Percentiles rank a stretch among this genome's conserved stretches.
Evolutionary conservation across 2,329 filamentous ascomycete species (phyloP).

Genomic region (Mycogone perniciosa): DNA sequence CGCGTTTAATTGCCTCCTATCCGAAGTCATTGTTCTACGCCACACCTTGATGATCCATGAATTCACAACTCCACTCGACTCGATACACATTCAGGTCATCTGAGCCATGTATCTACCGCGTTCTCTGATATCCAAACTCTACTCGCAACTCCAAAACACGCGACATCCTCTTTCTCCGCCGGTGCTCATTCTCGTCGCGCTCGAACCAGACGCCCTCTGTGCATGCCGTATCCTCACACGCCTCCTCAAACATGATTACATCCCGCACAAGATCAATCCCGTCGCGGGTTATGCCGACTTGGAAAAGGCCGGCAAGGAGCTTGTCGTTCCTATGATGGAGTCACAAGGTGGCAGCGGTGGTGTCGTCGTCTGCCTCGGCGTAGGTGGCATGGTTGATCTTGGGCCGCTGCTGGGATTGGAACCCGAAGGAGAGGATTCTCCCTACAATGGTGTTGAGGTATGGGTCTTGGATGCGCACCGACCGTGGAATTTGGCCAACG

Average conservation of each 20-base stretch:
- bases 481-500: constrained; percentile 91
- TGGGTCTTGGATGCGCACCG: constrained; percentile 90
- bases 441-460: constrained; percentile 80
- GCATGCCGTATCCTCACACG: constrained; percentile 89
- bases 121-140: constrained; percentile 80
- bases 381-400: constrained; percentile 86
- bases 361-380: constrained; percentile 84
- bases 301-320: constrained; percentile 67
- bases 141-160: constrained; percentile 78
- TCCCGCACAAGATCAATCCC: constrained; percentile 94
- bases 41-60: constrained; percentile 19
- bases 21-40: background rate
- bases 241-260: constrained; percentile 95
- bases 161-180: constrained; percentile 87
- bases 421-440: constrained; percentile 56
- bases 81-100: constrained; percentile 24
- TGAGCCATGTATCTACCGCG: constrained; percentile 87
- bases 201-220: constrained; percentile 92
- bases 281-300: constrained; percentile 90
- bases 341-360: constrained; percentile 78
- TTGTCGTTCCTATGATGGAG: constrained; percentile 82
- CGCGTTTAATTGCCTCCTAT: constrained; percentile 15
- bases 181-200: constrained; percentile 83
- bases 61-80: constrained; percentile 14
- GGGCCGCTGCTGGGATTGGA: constrained; percentile 68